Percentiles rank a stretch among this genome's conserved stretches.
Evolutionary conservation across 371 early-diverging fungal genomes (phyloP).

Genomic region (Phascolomyces articulosus): DNA sequence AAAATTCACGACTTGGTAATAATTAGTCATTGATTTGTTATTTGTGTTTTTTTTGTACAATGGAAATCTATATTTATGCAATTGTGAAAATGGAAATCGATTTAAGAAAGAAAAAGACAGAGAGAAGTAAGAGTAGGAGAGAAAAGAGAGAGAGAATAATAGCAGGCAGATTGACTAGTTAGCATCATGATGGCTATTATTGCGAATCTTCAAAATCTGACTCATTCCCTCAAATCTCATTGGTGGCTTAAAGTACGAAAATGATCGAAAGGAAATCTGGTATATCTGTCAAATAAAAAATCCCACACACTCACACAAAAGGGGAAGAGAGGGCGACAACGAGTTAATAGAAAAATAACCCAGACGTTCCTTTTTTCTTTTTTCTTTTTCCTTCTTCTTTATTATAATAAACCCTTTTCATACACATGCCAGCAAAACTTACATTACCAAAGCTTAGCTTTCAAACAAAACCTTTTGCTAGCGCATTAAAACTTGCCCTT

Average conservation of each 20-base stretch:
- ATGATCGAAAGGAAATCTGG: no score
- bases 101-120: no score
- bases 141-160: no score
- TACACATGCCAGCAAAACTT: constrained; percentile 19
- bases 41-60: no score
- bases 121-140: no score
- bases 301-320: no score
- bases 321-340: no score
- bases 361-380: neutral
- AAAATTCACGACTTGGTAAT: no score
- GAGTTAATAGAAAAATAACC: no score
- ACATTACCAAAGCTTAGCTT: constrained; percentile 40
- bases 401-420: neutral
- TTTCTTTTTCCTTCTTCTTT: neutral
- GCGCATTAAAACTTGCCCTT: constrained; percentile 38
- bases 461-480: constrained; percentile 37
- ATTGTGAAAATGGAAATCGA: no score
- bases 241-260: neutral
- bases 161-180: neutral
- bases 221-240: neutral
- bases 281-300: neutral
- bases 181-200: neutral
- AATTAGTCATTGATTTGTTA: no score
- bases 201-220: neutral
- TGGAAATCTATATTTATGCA: no score